These are phyloP conservation scores for Daldinia bambusicola DNA, from an alignment of 495 filamentous ascomycete species.

Conservation along the genomic window DNA sequence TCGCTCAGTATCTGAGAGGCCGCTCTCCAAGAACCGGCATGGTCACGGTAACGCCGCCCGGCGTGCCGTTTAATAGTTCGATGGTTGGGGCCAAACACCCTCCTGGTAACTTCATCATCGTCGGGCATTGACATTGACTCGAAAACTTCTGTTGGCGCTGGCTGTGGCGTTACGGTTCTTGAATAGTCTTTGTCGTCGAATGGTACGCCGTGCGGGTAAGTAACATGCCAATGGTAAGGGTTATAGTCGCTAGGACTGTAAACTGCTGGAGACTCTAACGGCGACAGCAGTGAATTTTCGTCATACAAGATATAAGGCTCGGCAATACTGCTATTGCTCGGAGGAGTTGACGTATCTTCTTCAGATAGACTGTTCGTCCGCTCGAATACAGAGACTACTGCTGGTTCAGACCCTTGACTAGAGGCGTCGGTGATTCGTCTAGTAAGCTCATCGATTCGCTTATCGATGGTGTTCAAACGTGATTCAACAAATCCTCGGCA, in stretches of 20 bases:
- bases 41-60: conserved; percentile 58
- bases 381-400: conserved; percentile 75
- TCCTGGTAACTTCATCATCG: conserved; percentile 42
- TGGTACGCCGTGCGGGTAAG: conserved; percentile 21
- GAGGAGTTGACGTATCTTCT: conserved; percentile 51
- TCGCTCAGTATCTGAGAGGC: conserved; percentile 55
- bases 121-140: conserved; percentile 48
- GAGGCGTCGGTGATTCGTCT: conserved; percentile 58
- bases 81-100: conserved; percentile 54
- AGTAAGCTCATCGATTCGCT: conserved; percentile 66
- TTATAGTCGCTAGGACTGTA: conserved; percentile 42
- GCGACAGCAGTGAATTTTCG: conserved; percentile 36
- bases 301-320: conserved; percentile 45
- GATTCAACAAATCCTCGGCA: conserved; percentile 60
- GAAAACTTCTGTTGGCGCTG: conserved; percentile 43
- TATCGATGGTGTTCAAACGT: conserved; percentile 63
- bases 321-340: conserved; percentile 50
- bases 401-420: conserved; percentile 55
- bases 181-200: conserved; percentile 35
- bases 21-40: conserved; percentile 60
- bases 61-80: conserved; percentile 56
- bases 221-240: conserved; percentile 50
- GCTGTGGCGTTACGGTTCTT: conserved; percentile 45
- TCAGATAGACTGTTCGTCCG: conserved; percentile 73
- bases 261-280: conserved; percentile 43